Conservation (phyloP, 331 rosid species). For the Ulmus americana region DNA sequence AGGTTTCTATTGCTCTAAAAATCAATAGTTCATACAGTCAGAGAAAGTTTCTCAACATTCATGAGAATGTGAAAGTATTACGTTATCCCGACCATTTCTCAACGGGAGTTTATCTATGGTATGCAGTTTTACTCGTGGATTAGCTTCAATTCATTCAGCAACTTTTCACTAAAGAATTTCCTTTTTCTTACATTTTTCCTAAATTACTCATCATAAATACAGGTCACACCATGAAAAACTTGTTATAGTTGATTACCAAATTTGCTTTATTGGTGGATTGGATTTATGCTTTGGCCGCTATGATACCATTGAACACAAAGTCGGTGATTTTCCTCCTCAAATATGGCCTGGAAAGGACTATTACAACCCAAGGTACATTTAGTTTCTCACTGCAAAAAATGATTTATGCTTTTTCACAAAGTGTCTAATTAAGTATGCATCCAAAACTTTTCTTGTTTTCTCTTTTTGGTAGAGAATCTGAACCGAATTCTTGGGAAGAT, state of each 20-base stretch:
- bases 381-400: not conserved
- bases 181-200: conserved; percentile 1
- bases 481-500: conserved; percentile 55
- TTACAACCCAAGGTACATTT: conserved; percentile 41
- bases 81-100: conserved; percentile 44
- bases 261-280: conserved; percentile 45
- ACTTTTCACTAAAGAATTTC: not conserved
- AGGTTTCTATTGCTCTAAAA: conserved; percentile 46
- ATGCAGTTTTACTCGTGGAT: conserved; percentile 11
- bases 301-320: conserved; percentile 42
- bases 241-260: conserved; percentile 40
- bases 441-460: not conserved
- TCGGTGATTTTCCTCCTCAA: conserved; percentile 37
- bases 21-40: conserved; percentile 43
- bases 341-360: conserved; percentile 51
- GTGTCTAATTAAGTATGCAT: not conserved
- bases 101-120: conserved; percentile 43
- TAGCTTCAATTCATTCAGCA: not conserved
- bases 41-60: conserved; percentile 35
- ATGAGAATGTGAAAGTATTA: conserved; percentile 37
- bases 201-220: conserved; percentile 2
- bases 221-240: conserved; percentile 57
- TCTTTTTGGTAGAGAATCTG: conserved; percentile 40
- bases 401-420: not conserved
- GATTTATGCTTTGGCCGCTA: conserved; percentile 51